Base-by-base conservation (phyloP, 306 rosid genomes). In the Prunus davidiana region DNA sequence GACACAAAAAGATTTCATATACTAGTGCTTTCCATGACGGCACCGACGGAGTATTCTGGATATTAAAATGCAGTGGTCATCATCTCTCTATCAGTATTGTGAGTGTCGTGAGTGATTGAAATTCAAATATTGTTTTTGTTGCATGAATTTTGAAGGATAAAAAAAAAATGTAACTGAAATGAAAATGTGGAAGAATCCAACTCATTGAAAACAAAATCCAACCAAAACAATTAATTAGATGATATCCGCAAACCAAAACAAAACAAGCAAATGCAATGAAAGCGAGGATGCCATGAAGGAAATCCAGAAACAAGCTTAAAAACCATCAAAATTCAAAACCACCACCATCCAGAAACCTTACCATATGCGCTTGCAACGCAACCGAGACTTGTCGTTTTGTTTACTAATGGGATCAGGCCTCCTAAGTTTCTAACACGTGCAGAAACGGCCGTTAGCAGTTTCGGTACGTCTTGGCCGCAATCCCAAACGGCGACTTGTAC, bases 351-450 rank as follows among this genome's bases (percentile, higher is more conserved):
- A 1, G 43, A 38, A 38, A 38, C 43, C 14, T 2, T 20, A n/a
- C 67, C 27, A 24, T 8, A 24, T 18, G 12, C 19, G 69, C 30
- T 45, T 27, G 57, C 24, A 61, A 49, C 52, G 16, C 18, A 45
- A 57, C 66, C 52, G 38, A 7, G 22, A 56, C 54, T 56, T 19
- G 64, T 71, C 75, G 38, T 56, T 72, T 43, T 19, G 60, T 20
- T 27, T 8, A 2, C 46, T 6, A 56, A 10, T 15, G 28, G 64
- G 63, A 20, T 7, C 64, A 50, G 2, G 32, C 32, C 67, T 28
- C 43, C 2, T 16, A 2, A 67, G 71, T 50, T 73, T 72, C 80
- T 1, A 78, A 76, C 93, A 85, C 89, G 88, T 85, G 85, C 75
- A 8, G 66, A 77, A 67, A 77, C 82, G 74, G 81, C 67, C 71